Evolutionary conservation across 2,329 filamentous ascomycete species (phyloP).

Genomic region (Botrytis deweyae): DNA sequence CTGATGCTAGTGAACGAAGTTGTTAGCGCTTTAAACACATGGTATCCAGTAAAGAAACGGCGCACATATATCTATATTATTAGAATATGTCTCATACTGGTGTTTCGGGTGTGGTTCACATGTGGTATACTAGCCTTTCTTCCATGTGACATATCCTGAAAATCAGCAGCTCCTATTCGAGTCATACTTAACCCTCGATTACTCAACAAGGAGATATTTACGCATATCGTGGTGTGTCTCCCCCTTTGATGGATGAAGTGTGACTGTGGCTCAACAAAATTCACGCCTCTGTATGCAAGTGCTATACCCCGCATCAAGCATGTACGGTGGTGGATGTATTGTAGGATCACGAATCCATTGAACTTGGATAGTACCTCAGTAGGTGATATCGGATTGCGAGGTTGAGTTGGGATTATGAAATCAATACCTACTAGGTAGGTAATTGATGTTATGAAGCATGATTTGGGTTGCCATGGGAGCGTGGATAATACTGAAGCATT

Average conservation of each 20-base stretch:
- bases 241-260: not conserved
- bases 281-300: not conserved
- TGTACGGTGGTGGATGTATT: not conserved
- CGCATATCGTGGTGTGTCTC: not conserved
- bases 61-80: not conserved
- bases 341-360: not conserved
- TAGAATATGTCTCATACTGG: not conserved
- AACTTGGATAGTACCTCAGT: no score
- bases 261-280: not conserved
- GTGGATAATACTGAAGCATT: not conserved
- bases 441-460: not conserved
- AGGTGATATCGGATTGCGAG: not conserved
- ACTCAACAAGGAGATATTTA: not conserved
- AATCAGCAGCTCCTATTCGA: not conserved
- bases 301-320: not conserved
- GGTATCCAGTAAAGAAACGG: not conserved
- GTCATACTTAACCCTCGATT: not conserved
- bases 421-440: no score
- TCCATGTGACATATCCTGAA: not conserved
- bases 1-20: not conserved
- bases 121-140: not conserved
- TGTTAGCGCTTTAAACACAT: not conserved
- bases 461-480: not conserved
- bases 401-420: not conserved
- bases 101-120: not conserved